These are phyloP conservation scores for Arthrobotrys entomopaga DNA, from an alignment of 2,329 filamentous ascomycete species.

Conservation along the genomic window DNA sequence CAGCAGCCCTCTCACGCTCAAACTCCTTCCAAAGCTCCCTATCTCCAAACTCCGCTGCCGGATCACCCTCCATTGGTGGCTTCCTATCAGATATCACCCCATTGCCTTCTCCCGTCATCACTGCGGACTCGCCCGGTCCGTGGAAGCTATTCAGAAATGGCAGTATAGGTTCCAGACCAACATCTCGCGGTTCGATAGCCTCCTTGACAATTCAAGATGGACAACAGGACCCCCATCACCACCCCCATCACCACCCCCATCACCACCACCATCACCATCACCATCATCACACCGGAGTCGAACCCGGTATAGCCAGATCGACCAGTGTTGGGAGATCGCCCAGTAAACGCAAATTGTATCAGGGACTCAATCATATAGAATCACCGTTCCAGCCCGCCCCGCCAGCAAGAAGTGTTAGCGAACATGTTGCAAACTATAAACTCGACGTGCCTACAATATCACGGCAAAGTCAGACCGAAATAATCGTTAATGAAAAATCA, in stretches of 20 bases:
- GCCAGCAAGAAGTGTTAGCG: constrained; percentile 53
- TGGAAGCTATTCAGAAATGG: constrained; percentile 68
- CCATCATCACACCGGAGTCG: constrained; percentile 50
- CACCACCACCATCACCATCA: constrained; percentile 26
- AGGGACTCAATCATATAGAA: constrained; percentile 63
- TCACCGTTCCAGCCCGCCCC: constrained; percentile 51
- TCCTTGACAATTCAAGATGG: constrained; percentile 66
- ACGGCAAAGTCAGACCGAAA: constrained; percentile 43
- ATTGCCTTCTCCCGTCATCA: constrained; percentile 77
- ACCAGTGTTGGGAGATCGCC: constrained; percentile 65
- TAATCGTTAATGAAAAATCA: constrained; percentile 30
- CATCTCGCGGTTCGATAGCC: constrained; percentile 64
- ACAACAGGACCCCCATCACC: constrained; percentile 42
- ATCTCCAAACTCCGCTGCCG: constrained; percentile 56
- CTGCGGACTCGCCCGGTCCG: constrained; percentile 73
- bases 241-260: constrained; percentile 44
- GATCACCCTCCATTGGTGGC: constrained; percentile 57
- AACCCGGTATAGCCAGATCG: constrained; percentile 66
- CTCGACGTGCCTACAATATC: constrained; percentile 55
- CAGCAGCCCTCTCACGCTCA: constrained; percentile 57
- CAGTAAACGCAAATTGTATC: constrained; percentile 70
- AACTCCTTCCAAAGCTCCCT: constrained; percentile 57
- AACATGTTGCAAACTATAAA: constrained; percentile 54
- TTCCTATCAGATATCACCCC: constrained; percentile 70
- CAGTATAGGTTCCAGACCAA: constrained; percentile 65